These are phyloP conservation scores for Apophysomyces sp. DNA, from an alignment of 371 early-diverging fungal species.

Conservation along the genomic window DNA sequence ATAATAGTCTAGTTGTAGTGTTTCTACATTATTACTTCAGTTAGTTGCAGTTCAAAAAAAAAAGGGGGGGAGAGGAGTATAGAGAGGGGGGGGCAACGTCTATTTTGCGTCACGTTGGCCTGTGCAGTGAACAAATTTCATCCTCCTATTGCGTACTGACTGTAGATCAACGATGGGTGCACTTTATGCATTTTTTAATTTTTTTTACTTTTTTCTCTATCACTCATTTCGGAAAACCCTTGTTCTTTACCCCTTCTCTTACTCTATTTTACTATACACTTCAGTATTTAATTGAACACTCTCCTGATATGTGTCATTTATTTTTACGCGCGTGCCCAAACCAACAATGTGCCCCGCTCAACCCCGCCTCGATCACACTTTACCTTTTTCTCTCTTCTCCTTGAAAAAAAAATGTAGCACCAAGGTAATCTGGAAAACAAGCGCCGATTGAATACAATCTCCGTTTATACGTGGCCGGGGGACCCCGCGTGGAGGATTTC, in stretches of 20 bases:
- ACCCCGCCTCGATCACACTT: not conserved
- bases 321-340: not conserved
- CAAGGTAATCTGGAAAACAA: not conserved
- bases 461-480: not conserved
- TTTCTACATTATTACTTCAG: too few relatives aligned
- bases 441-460: not conserved
- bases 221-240: not conserved
- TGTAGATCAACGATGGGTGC: not conserved
- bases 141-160: not conserved
- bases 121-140: slow-evolving; percentile 2
- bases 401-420: not conserved
- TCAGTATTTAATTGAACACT: too few relatives aligned
- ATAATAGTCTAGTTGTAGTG: too few relatives aligned
- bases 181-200: not conserved
- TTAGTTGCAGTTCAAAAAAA: not conserved
- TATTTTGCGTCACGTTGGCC: slow-evolving; percentile 3
- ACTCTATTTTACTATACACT: too few relatives aligned
- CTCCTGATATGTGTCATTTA: not conserved
- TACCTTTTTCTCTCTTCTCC: not conserved
- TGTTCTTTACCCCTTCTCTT: not conserved
- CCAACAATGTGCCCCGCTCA: not conserved
- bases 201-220: not conserved
- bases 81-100: not conserved
- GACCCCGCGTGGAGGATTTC: not conserved
- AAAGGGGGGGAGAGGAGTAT: not conserved